Base-by-base conservation (phyloP, 2,329 filamentous ascomycete species). In the Diaporthe velutina region DNA sequence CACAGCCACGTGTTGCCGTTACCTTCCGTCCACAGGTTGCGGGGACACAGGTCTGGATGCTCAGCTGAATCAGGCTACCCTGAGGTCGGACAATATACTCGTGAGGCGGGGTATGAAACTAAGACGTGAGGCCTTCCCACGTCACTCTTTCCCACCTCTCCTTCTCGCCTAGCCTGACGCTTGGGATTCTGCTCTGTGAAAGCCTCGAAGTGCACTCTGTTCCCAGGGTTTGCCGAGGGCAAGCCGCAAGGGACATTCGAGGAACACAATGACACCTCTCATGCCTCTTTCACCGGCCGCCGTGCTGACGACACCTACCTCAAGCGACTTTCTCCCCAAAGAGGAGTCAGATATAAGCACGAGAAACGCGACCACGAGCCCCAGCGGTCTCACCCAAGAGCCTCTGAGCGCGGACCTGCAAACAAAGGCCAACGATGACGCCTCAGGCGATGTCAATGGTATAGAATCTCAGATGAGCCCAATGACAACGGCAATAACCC, bases 1-100 rank as follows among this genome's bases (percentile, higher is more conserved):
- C 64, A 68, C 48, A 54, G 64, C 64, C 64, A 54, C 64, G 45
- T 68, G 64, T 7, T 68, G 45, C 64, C 45, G 48, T 35, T 38
- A 19, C 45, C 28, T 54, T 67, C 64, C 61, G 45, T 52, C 19
- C 45, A 50, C 30, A 48, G 42, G 19, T 28, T 52, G 30, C 33
- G 45, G 45, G 30, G 45, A 67, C 22, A 38, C 38, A n/a, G 28
- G 52, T 54, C 28, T 38, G 2, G 33, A 28, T 38, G 17, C 38
- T 22, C 60, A 45, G n/a, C 22, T 7, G 12, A n/a, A 64, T 19
- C 40, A 64, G 40, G 60, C 30, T 38, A 3, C 45, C 22, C 33
- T 19, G 30, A 28, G 22, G 8, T 68, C 8, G n/a, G 48, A 38
- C 45, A 30, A 25, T 28, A 10, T 40, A 54, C n/a, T 38, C 48